Conservation (phyloP, 2,329 filamentous ascomycete species). For the Aureobasidium vineae region DNA sequence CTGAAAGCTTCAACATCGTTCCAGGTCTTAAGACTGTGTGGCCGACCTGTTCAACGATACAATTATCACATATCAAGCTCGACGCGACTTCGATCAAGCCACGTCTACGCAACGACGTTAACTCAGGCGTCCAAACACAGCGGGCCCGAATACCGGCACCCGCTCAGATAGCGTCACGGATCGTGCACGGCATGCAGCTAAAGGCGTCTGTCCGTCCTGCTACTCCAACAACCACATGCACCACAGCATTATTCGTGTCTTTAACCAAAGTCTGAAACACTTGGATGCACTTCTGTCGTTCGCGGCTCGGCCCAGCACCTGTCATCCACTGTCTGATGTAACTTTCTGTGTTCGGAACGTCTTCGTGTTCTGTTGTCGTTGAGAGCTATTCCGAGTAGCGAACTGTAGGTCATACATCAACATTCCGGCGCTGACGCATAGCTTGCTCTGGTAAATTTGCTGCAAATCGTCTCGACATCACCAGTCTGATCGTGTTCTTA, state of each 20-base stretch:
- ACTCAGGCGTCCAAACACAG: not conserved
- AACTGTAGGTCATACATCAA: not conserved
- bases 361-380: not conserved
- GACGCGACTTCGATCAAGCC: not conserved
- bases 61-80: not conserved
- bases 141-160: not conserved
- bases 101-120: not conserved
- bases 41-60: not conserved
- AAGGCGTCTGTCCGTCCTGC: not conserved
- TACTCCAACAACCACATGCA: conserved; percentile 6
- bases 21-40: not conserved
- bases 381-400: not conserved
- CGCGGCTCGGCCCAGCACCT: conserved; percentile 19
- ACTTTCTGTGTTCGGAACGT: not conserved
- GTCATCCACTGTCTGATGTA: not conserved
- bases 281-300: not conserved
- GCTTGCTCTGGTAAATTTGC: not conserved
- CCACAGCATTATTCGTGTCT: not conserved
- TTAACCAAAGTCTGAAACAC: not conserved
- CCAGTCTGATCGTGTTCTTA: not conserved
- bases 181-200: conserved; percentile 14
- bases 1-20: not conserved
- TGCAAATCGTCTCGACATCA: not conserved
- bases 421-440: not conserved
- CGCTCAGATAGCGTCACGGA: not conserved